Conservation (phyloP, 2,329 filamentous ascomycete genomes). For the Peltaster fructicola region DNA sequence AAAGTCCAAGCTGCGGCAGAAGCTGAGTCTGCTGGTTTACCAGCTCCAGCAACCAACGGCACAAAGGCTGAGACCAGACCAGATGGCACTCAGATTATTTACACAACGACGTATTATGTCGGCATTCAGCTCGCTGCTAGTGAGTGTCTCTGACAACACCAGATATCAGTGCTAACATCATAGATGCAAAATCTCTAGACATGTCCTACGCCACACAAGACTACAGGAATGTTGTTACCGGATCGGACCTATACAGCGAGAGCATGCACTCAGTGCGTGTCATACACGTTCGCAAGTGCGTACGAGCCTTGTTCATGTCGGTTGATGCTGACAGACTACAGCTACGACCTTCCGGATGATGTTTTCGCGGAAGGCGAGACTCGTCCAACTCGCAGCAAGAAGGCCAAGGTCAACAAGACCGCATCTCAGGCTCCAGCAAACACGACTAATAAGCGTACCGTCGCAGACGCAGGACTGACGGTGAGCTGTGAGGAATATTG, state of each 20-base stretch:
- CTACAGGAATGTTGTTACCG: constrained; percentile 68
- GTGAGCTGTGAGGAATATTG: too few relatives aligned
- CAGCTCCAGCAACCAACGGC: constrained; percentile 18
- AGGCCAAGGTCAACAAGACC: constrained; percentile 14
- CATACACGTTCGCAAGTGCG: neutral
- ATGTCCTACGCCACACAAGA: constrained; percentile 66
- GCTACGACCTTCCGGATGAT: constrained; percentile 75
- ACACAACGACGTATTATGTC: constrained; percentile 88
- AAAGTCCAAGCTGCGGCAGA: constrained; percentile 31
- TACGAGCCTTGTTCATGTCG: constrained; percentile 5
- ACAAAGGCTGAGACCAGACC: constrained; percentile 19
- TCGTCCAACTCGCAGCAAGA: constrained; percentile 26
- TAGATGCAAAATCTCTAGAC: constrained; percentile 54
- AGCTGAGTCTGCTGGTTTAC: constrained; percentile 22
- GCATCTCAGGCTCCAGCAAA: constrained; percentile 5
- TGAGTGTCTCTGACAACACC: too few relatives aligned
- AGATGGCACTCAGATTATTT: constrained; percentile 39
- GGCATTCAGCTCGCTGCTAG: constrained; percentile 64
- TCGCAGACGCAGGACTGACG: constrained; percentile 26
- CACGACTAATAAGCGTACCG: constrained; percentile 25
- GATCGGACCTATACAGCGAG: constrained; percentile 56
- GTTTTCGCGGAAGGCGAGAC: constrained; percentile 67
- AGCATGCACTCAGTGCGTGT: constrained; percentile 43
- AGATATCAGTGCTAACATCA: too few relatives aligned
- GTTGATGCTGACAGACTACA: too few relatives aligned